Conservation (phyloP, 2,329 filamentous ascomycete genomes). For the Scedosporium boydii region DNA sequence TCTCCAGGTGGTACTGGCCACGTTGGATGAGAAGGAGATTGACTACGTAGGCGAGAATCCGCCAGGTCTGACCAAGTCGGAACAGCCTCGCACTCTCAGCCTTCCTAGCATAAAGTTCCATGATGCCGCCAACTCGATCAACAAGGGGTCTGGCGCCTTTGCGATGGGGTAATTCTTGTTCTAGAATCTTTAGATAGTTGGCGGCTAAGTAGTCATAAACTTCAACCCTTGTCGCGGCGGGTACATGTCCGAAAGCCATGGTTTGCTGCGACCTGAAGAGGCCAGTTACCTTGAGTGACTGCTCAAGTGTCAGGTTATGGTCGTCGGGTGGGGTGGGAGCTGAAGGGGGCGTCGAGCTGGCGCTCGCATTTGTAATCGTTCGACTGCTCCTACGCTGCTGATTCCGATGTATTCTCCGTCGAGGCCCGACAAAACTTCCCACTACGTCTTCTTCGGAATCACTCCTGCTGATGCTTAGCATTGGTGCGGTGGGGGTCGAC, state of each 20-base stretch:
- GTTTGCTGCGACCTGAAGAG: constrained; percentile 50
- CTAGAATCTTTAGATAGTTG: constrained; percentile 46
- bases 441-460: constrained; percentile 58
- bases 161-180: constrained; percentile 33
- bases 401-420: constrained; percentile 23
- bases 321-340: constrained; percentile 25
- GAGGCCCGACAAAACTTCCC: constrained; percentile 47
- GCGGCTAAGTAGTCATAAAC: constrained; percentile 47
- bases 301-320: constrained; percentile 42
- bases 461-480: constrained; percentile 48
- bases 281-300: constrained; percentile 48
- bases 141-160: constrained; percentile 26
- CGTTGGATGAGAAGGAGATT: constrained; percentile 42
- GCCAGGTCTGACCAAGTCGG: constrained; percentile 55
- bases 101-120: constrained; percentile 48
- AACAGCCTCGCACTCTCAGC: constrained; percentile 48
- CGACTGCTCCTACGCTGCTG: constrained; percentile 29
- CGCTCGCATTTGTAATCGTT: constrained; percentile 12
- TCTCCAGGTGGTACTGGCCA: constrained; percentile 47
- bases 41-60: constrained; percentile 48
- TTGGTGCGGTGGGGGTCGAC: constrained; percentile 38
- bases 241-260: constrained; percentile 51
- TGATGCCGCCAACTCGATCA: constrained; percentile 37
- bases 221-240: constrained; percentile 37
- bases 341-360: constrained; percentile 48